Conservation (phyloP, 352 stramenopile species). For the Thraustotheca clavata region DNA sequence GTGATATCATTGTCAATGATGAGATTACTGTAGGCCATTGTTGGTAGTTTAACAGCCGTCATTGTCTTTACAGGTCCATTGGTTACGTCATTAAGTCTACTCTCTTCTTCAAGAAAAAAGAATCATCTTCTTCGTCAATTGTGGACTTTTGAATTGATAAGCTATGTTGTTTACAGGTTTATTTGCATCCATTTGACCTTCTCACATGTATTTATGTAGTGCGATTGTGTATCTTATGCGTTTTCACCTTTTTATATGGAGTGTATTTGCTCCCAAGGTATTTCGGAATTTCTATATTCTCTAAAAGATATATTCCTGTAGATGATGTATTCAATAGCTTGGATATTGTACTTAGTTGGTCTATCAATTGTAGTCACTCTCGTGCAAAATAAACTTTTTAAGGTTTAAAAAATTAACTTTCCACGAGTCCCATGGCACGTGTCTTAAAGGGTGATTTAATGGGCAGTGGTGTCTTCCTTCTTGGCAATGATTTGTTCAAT, state of each 20-base stretch:
- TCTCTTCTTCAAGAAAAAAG: background rate
- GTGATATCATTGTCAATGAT: background rate
- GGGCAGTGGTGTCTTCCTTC: slow-evolving; percentile 85
- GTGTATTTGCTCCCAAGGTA: slow-evolving; percentile 85
- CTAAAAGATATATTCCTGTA: background rate
- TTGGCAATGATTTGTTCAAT: slow-evolving; percentile 98
- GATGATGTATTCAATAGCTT: slow-evolving; percentile 18
- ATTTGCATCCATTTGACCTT: background rate
- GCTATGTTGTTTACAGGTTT: slow-evolving; percentile 14
- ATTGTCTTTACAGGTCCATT: slow-evolving; percentile 68
- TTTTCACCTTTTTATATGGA: slow-evolving; percentile 89
- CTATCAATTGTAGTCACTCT: background rate
- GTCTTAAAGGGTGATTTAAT: background rate
- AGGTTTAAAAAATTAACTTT: background rate
- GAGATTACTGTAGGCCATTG: slow-evolving; percentile 25
- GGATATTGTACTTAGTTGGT: background rate
- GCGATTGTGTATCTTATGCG: slow-evolving; percentile 81
- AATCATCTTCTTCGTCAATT: background rate
- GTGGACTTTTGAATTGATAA: slow-evolving; percentile 5
- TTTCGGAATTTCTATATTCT: background rate
- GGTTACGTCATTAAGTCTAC: slow-evolving; percentile 19
- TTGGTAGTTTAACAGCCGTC: slow-evolving; percentile 62
- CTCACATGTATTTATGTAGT: slow-evolving; percentile 24
- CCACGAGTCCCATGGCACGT: background rate
- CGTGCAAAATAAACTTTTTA: background rate